Evolutionary conservation across 2,329 filamentous ascomycete species (phyloP).

Genomic region (Aspergillus persii): DNA sequence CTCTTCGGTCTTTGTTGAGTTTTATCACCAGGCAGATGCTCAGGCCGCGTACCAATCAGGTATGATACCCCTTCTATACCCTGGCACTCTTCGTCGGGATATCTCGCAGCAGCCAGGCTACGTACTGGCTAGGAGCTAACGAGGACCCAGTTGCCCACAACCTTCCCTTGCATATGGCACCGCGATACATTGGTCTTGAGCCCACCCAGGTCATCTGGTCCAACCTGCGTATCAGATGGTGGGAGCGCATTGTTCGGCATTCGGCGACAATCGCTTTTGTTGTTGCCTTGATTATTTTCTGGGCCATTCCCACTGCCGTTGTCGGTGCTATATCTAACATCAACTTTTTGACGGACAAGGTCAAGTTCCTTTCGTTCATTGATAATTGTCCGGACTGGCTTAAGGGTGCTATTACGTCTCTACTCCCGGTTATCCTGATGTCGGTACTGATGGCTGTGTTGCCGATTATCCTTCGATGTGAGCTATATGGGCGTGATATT

Average conservation of each 20-base stretch:
- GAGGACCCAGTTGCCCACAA: slow-evolving; percentile 67
- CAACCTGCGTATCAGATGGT: slow-evolving; percentile 80
- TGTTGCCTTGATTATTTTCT: slow-evolving; percentile 79
- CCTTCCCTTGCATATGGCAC: slow-evolving; percentile 80
- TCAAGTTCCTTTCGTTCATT: slow-evolving; percentile 73
- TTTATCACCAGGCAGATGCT: slow-evolving; percentile 75
- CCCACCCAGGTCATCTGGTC: slow-evolving; percentile 84
- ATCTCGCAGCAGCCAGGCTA: not conserved
- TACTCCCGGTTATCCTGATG: slow-evolving; percentile 76
- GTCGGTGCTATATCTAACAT: slow-evolving; percentile 88
- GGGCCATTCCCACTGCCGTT: slow-evolving; percentile 71
- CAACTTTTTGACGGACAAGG: slow-evolving; percentile 59
- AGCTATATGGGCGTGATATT: slow-evolving; percentile 29
- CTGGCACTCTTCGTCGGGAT: too few relatives aligned
- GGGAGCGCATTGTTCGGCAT: slow-evolving; percentile 74
- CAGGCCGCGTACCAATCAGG: slow-evolving; percentile 78
- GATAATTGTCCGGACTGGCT: slow-evolving; percentile 67
- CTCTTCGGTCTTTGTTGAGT: slow-evolving; percentile 87
- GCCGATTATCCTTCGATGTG: slow-evolving; percentile 74
- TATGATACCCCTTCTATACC: slow-evolving; percentile 12
- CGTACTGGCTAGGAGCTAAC: slow-evolving; percentile 1
- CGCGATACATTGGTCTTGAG: slow-evolving; percentile 77
- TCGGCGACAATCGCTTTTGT: slow-evolving; percentile 71
- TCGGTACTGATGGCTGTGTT: slow-evolving; percentile 83
- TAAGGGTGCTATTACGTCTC: slow-evolving; percentile 77